phyloP scores from a whole-genome alignment of 345 rosid species.

The Schrenkiella parvula region DNA sequence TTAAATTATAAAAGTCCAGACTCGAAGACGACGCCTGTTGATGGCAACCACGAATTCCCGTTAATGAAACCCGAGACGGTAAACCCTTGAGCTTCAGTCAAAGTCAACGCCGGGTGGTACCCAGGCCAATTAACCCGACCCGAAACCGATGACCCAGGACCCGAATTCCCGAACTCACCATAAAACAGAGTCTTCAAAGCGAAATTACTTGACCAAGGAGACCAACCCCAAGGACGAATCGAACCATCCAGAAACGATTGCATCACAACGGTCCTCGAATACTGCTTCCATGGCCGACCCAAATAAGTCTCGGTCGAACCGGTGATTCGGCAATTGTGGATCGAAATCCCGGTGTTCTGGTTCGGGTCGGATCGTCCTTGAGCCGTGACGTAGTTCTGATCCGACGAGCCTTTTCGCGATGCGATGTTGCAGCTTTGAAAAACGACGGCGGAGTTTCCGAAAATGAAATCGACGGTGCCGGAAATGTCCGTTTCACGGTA shows the following conservation, averaged over 20 bases:
- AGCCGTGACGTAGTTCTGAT: conserved; percentile 47
- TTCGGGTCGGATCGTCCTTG: conserved; percentile 57
- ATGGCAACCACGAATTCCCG: conserved; percentile 33
- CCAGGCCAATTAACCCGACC: conserved; percentile 49
- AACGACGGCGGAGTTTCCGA: conserved; percentile 62
- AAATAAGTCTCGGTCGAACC: conserved; percentile 53
- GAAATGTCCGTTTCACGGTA: conserved; percentile 41
- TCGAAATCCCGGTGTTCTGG: conserved; percentile 62
- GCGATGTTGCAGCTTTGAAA: conserved; percentile 53
- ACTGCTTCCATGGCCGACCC: conserved; percentile 64
- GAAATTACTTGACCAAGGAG: conserved; percentile 28
- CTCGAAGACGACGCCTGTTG: conserved; percentile 30
- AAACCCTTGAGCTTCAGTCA: conserved; percentile 31
- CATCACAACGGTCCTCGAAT: conserved; percentile 58
- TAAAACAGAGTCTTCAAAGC: conserved; percentile 38
- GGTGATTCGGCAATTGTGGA: conserved; percentile 47
- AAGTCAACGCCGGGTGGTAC: conserved; percentile 32
- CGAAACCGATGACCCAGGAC: conserved; percentile 47
- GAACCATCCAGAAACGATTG: conserved; percentile 46
- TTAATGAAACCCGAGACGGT: conserved; percentile 27
- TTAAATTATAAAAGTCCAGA: conserved; percentile 17
- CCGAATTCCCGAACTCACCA: conserved; percentile 43
- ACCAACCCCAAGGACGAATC: conserved; percentile 53
- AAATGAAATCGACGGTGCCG: conserved; percentile 65
- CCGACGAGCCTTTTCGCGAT: conserved; percentile 37